Percentiles rank a stretch among this genome's conserved stretches.
phyloP scores from a whole-genome alignment of 2,329 filamentous ascomycete species.

The Apiospora phragmitis region DNA sequence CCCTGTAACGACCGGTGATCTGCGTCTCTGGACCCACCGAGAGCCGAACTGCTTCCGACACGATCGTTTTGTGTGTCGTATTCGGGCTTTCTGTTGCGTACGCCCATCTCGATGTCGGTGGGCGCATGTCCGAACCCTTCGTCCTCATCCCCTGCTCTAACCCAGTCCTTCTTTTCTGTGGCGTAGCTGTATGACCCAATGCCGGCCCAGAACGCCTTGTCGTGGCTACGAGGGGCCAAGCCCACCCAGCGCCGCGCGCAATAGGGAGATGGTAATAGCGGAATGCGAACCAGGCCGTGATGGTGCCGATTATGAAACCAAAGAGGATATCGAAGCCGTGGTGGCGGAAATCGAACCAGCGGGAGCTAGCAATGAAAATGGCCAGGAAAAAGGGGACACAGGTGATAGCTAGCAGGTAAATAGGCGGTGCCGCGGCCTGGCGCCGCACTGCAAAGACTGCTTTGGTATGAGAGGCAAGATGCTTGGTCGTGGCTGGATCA shows the following conservation, averaged over 20 bases:
- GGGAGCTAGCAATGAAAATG: conserved; percentile 80
- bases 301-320: conserved; percentile 76
- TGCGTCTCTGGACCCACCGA: background rate
- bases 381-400: conserved; percentile 72
- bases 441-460: conserved; percentile 58
- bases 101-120: conserved; percentile 30
- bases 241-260: conserved; percentile 78
- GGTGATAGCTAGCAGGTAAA: conserved; percentile 72
- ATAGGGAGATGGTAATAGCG: conserved; percentile 85
- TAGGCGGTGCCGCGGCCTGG: conserved; percentile 78
- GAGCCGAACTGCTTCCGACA: background rate
- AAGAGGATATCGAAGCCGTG: conserved; percentile 91
- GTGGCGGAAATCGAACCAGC: conserved; percentile 87
- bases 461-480: conserved; percentile 36
- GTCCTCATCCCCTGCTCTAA: conserved; percentile 21
- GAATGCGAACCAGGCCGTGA: conserved; percentile 74
- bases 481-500: conserved; percentile 30
- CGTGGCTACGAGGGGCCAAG: conserved; percentile 75
- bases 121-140: conserved; percentile 21
- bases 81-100: conserved; percentile 19
- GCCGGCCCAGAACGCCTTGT: conserved; percentile 78
- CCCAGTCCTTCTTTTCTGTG: conserved; percentile 40
- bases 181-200: conserved; percentile 62
- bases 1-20: background rate
- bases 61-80: background rate